These are phyloP conservation scores for Podospora bellae-mahoneyi DNA, from an alignment of 495 filamentous ascomycete genomes.

Conservation along the genomic window DNA sequence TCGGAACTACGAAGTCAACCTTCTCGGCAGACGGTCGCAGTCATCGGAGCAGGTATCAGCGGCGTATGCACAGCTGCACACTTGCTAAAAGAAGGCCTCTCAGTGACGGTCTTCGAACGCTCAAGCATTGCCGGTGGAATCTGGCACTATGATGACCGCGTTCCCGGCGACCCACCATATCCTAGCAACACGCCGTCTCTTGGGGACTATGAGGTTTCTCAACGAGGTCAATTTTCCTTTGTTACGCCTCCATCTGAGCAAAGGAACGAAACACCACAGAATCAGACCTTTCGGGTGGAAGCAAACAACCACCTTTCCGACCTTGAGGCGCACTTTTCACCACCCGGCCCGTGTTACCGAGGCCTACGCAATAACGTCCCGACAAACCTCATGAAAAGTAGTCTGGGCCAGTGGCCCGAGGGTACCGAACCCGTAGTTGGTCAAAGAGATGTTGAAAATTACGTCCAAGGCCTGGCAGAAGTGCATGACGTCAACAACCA, in stretches of 20 bases:
- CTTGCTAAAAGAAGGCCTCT: constrained; percentile 55
- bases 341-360: constrained; percentile 51
- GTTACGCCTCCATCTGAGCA: constrained; percentile 21
- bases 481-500: constrained; percentile 47
- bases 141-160: constrained; percentile 63
- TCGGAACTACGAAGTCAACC: background rate
- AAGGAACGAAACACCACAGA: background rate
- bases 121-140: constrained; percentile 56
- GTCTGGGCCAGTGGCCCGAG: constrained; percentile 57
- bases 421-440: constrained; percentile 56
- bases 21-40: constrained; percentile 44
- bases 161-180: constrained; percentile 55
- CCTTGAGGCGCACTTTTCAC: constrained; percentile 29
- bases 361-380: constrained; percentile 65
- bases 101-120: constrained; percentile 64
- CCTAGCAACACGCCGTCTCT: constrained; percentile 47
- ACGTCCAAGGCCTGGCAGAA: constrained; percentile 56
- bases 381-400: constrained; percentile 57
- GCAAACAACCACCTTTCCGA: background rate
- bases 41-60: constrained; percentile 69
- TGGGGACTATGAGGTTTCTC: constrained; percentile 27
- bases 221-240: constrained; percentile 20
- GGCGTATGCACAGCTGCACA: constrained; percentile 63
- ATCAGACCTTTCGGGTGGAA: background rate
- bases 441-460: constrained; percentile 53